Percentiles rank a stretch among this genome's conserved stretches.
These are phyloP conservation scores for Termitomyces eurrhizus DNA, from an alignment of 768 basidiomycete genomes.

Conservation along the genomic window DNA sequence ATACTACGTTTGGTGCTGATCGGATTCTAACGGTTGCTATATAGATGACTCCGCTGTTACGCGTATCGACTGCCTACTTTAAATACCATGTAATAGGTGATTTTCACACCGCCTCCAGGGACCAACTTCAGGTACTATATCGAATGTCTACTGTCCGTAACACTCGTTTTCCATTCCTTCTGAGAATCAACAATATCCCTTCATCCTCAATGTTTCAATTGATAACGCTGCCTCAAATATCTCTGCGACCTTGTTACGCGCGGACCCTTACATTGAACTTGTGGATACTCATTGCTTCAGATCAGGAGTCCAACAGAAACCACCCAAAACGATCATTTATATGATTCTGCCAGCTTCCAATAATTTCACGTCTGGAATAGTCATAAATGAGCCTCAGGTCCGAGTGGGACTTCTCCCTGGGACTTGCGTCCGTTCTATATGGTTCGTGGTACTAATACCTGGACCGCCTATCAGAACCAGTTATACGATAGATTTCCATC, in stretches of 20 bases:
- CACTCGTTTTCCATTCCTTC: neutral
- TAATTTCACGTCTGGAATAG: neutral
- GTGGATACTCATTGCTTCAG: neutral
- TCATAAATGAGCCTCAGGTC: neutral
- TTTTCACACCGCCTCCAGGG: neutral
- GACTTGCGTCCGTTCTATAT: neutral
- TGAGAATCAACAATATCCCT: neutral
- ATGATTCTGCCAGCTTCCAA: neutral
- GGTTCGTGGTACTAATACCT: neutral
- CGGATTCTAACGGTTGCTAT: neutral
- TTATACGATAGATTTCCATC: neutral
- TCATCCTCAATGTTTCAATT: neutral
- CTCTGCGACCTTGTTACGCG: no score
- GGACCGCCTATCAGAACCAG: neutral
- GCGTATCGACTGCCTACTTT: neutral
- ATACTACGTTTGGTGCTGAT: slow-evolving; percentile 8
- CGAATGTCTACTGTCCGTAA: neutral
- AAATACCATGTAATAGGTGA: neutral
- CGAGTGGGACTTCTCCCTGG: neutral
- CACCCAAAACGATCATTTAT: neutral
- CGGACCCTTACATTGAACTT: no score
- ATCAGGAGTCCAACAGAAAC: neutral
- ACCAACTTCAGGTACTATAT: neutral
- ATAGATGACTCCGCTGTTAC: neutral
- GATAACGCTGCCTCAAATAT: neutral